Conservation (phyloP, 2,329 filamentous ascomycete genomes). For the Sporothrix mexicana region DNA sequence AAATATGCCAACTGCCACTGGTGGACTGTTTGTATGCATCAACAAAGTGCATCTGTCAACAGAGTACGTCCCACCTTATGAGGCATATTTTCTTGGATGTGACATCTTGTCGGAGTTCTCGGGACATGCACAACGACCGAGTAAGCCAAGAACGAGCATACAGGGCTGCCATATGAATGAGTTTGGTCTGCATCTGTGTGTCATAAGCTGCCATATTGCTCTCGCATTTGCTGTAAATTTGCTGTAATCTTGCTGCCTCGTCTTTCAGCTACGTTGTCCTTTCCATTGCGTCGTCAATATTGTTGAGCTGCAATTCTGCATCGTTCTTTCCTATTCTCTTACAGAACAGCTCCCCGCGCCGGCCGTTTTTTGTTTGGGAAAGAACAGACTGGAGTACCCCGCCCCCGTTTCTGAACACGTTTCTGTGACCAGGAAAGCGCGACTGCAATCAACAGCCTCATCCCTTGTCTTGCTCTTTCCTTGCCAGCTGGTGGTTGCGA, state of each 20-base stretch:
- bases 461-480: constrained; percentile 11
- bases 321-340: constrained; percentile 15
- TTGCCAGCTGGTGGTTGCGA: neutral
- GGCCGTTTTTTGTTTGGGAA: neutral
- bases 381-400: neutral
- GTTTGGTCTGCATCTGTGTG: neutral
- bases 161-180: too few relatives aligned
- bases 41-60: neutral
- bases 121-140: constrained; percentile 1
- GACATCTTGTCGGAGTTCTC: constrained; percentile 16
- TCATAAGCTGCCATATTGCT: neutral
- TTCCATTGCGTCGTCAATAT: too few relatives aligned
- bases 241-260: neutral
- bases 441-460: neutral
- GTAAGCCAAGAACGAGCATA: neutral
- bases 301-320: neutral
- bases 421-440: neutral
- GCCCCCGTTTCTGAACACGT: constrained; percentile 3
- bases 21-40: too few relatives aligned
- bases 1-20: neutral
- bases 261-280: constrained; percentile 2
- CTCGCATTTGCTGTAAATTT: neutral
- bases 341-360: neutral
- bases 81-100: neutral
- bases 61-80: neutral